These are phyloP conservation scores for Ophiostoma ips DNA, from an alignment of 2,329 filamentous ascomycete species.

Conservation along the genomic window DNA sequence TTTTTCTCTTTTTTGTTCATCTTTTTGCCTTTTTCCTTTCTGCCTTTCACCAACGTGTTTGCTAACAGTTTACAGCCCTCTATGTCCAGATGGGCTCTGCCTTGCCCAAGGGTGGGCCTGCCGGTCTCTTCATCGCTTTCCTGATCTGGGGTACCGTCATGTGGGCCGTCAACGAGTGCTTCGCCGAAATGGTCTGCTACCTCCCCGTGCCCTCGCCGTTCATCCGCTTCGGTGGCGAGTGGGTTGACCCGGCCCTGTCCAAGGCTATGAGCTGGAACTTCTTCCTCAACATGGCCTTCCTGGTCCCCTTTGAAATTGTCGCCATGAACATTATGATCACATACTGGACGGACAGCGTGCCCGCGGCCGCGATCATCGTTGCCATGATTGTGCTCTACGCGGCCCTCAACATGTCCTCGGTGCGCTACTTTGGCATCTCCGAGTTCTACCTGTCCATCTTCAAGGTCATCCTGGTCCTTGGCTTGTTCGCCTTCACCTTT, in stretches of 20 bases:
- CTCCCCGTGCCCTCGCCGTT: slow-evolving; percentile 66
- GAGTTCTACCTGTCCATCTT: slow-evolving; percentile 16
- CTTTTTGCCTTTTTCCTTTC: not conserved
- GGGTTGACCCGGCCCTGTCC: slow-evolving; percentile 29
- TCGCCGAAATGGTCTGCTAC: slow-evolving; percentile 67
- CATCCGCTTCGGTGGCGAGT: slow-evolving; percentile 46
- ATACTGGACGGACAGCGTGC: slow-evolving; percentile 36
- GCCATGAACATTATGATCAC: slow-evolving; percentile 43
- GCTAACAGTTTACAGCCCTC: slow-evolving; percentile 25
- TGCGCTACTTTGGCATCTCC: slow-evolving; percentile 11
- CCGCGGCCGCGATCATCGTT: slow-evolving; percentile 24
- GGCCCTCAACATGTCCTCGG: slow-evolving; percentile 4
- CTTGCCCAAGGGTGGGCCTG: slow-evolving; percentile 45
- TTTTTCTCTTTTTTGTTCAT: too few relatives aligned
- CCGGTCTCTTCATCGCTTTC: slow-evolving; percentile 44
- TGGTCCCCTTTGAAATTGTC: slow-evolving; percentile 32
- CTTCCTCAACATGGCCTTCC: slow-evolving; percentile 36
- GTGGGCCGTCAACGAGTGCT: slow-evolving; percentile 37
- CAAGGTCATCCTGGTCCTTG: slow-evolving; percentile 34
- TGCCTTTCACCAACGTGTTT: not conserved
- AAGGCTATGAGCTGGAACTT: slow-evolving; percentile 38
- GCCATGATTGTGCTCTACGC: slow-evolving; percentile 10
- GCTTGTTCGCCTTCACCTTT: slow-evolving; percentile 36
- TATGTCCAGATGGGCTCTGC: slow-evolving; percentile 46
- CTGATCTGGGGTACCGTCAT: slow-evolving; percentile 42